phyloP scores from a whole-genome alignment of 148 eudicot genomes.

The Rhododendron molle region DNA sequence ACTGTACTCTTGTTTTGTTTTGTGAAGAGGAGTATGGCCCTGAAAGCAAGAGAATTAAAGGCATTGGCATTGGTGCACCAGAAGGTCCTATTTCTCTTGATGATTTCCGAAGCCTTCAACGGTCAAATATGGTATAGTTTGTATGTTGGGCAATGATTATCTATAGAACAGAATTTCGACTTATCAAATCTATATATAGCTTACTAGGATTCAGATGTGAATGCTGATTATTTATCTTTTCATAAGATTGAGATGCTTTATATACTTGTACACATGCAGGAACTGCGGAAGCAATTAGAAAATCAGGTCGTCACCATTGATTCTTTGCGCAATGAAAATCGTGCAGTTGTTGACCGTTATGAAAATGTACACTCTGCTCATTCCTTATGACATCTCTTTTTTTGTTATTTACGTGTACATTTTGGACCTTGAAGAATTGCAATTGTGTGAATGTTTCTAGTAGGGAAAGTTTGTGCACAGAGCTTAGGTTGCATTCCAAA shows the following conservation, averaged over 20 bases:
- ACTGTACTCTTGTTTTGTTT: slow-evolving; percentile 7
- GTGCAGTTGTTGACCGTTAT: slow-evolving; percentile 61
- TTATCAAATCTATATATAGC: background rate
- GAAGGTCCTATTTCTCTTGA: slow-evolving; percentile 96
- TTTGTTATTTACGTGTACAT: background rate
- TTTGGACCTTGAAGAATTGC: slow-evolving; percentile 4
- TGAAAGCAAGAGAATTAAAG: slow-evolving; percentile 78
- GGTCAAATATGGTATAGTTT: slow-evolving; percentile 73
- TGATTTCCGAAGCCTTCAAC: slow-evolving; percentile 92
- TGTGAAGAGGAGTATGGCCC: slow-evolving; percentile 56
- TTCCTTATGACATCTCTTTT: background rate
- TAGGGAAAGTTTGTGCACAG: background rate
- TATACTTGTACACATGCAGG: slow-evolving; percentile 39
- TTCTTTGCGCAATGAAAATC: slow-evolving; percentile 57
- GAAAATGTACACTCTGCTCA: slow-evolving; percentile 54
- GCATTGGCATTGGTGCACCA: slow-evolving; percentile 90
- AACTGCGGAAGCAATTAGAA: slow-evolving; percentile 88
- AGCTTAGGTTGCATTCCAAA: background rate
- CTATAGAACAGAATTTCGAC: background rate
- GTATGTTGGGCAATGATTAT: background rate
- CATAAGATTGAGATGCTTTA: background rate
- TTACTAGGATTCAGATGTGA: background rate
- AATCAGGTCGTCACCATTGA: slow-evolving; percentile 62
- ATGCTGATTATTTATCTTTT: background rate
- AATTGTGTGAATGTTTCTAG: background rate